Evolutionary conservation across 495 filamentous ascomycete species (phyloP), one percentile per base, ranked within the genome.

Genomic region (Talaromyces stipitatus): DNA sequence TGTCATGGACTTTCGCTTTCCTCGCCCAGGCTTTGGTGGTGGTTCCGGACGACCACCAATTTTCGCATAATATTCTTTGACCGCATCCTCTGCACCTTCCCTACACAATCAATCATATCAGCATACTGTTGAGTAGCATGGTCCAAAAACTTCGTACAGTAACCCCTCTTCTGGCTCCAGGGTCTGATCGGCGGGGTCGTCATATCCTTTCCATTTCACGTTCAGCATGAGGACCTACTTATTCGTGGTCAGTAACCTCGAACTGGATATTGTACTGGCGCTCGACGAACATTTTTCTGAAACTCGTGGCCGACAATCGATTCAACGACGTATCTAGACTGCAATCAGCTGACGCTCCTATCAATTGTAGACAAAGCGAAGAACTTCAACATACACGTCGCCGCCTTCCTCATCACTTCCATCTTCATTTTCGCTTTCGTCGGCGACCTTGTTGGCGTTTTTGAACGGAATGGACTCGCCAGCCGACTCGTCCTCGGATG

Each of bases 121-220:
- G 50, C 67, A 64, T 50, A 28, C 32, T 11, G 7, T 4, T 3
- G 38, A 16, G 55, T 3, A 29, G 2, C 47, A 16, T 18, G 14
- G 46, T 32, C 45, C 28, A 23, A 18, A 30, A 48, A 50, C 14
- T 16, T 20, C 66, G 56, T 68, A 78, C 82, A 71, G 50, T 55
- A 86, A 67, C 38, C 83, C 81, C 4, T 73, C 72, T 58, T 85
- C 81, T 0, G 81, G 81, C 59, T 88, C 85, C 75, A 81, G 78
- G 4, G 85, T 88, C 36, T 69, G 64, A 50, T 88, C 84, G 1
- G 61, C 60, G 10, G 69, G 70, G 16, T 81, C 70, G 0, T 81
- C 76, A 57, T 84, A 88, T 0, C 83, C 85, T 54, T 79, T 72
- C 85, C 85, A 88, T 62, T 86, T 86, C 48, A 87, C 80, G 9